These are phyloP conservation scores for Gorgonomyces haynaldii DNA, from an alignment of 192 early-diverging fungal species.

Conservation along the genomic window DNA sequence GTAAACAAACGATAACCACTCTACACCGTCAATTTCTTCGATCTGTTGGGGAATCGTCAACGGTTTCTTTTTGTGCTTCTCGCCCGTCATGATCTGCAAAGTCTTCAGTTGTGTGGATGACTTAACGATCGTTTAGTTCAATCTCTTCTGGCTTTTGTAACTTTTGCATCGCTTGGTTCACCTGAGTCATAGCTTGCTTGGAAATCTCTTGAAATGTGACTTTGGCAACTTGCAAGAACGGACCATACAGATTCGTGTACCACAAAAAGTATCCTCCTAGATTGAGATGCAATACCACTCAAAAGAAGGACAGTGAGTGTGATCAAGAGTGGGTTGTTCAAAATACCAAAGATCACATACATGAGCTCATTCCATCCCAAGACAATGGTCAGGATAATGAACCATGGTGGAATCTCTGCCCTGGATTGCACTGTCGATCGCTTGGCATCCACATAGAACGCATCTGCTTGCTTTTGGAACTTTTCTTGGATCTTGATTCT, in stretches of 20 bases:
- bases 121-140: not conserved
- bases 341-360: conserved; percentile 53
- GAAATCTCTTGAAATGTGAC: conserved; percentile 20
- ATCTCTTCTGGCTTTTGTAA: not conserved
- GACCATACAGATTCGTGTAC: conserved; percentile 30
- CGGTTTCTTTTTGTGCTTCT: conserved; percentile 1
- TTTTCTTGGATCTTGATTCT: conserved; percentile 56
- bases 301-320: not conserved
- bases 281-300: not conserved
- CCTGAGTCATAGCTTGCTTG: conserved; percentile 11
- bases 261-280: conserved; percentile 25
- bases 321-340: conserved; percentile 62
- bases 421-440: conserved; percentile 81
- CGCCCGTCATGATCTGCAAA: no score
- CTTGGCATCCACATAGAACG: conserved; percentile 91
- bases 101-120: not conserved
- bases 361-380: conserved; percentile 94
- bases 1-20: conserved; percentile 61
- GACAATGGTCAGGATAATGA: conserved; percentile 60
- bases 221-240: conserved; percentile 20
- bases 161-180: conserved; percentile 10
- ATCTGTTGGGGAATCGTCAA: conserved; percentile 5
- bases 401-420: conserved; percentile 77
- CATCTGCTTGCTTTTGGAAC: conserved; percentile 84
- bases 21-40: conserved; percentile 32